phyloP scores from a whole-genome alignment of 176 grass and related monocot species.

The Calamus simplicifolius region DNA sequence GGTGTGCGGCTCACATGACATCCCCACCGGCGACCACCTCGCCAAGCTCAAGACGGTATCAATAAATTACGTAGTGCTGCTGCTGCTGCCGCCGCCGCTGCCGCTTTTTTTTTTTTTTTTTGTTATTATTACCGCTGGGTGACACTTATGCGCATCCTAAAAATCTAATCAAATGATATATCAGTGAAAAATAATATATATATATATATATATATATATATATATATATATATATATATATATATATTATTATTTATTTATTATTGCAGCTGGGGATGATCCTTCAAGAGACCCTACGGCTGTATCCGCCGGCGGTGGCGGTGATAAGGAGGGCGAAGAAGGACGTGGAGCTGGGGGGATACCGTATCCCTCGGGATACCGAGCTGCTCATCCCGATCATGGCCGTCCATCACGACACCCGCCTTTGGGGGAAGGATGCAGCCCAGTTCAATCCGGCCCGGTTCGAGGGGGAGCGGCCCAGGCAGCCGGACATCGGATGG shows the following conservation, averaged over 20 bases:
- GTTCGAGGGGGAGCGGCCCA: constrained; percentile 30
- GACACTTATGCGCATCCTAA: no score
- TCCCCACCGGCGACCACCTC: constrained; percentile 73
- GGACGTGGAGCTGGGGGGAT: constrained; percentile 42
- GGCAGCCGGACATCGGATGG: constrained; percentile 49
- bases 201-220: no score
- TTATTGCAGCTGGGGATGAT: constrained; percentile 65
- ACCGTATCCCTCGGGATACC: constrained; percentile 45
- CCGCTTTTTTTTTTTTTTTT: neutral
- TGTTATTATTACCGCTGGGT: neutral
- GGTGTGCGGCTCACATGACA: constrained; percentile 48
- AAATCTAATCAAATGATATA: no score
- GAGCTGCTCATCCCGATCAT: constrained; percentile 78
- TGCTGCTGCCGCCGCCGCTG: neutral
- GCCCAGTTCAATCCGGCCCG: constrained; percentile 46
- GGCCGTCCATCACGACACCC: constrained; percentile 57
- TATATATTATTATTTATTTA: no score
- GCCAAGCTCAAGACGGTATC: constrained; percentile 65
- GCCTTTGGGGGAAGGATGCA: constrained; percentile 51
- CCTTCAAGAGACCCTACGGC: constrained; percentile 56
- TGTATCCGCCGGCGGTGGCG: constrained; percentile 80
- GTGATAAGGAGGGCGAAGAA: constrained; percentile 63
- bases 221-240: no score
- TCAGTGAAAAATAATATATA: no score
- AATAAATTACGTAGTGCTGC: no score